These are phyloP conservation scores for Quercus lobata DNA, from an alignment of 331 rosid genomes.

Conservation along the genomic window DNA sequence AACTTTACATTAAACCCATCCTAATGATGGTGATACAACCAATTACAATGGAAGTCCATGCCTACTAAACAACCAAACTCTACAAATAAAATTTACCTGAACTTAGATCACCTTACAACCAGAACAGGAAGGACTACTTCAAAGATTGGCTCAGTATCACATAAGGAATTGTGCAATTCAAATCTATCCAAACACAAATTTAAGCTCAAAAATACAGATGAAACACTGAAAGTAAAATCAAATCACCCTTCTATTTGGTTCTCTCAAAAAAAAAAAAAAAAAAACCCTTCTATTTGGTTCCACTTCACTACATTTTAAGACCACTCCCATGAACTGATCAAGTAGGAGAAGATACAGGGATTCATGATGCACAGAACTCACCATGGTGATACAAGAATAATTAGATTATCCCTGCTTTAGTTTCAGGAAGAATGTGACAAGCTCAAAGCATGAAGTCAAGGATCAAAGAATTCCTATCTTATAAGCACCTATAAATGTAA, in stretches of 20 bases:
- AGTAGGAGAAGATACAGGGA: neutral
- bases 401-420: neutral
- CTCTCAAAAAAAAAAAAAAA: no score
- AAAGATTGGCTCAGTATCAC: neutral
- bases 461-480: neutral
- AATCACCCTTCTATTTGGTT: neutral
- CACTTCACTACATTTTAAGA: neutral
- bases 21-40: neutral
- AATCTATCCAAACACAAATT: no score
- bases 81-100: neutral
- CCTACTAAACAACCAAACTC: neutral
- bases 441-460: neutral
- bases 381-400: neutral
- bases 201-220: no score
- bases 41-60: neutral
- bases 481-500: neutral
- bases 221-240: no score
- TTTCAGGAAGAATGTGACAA: neutral
- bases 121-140: neutral
- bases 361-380: neutral
- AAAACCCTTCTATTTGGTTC: neutral
- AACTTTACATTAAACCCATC: neutral
- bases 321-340: neutral
- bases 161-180: no score
- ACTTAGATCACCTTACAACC: neutral